Conservation (phyloP, 768 basidiomycete species). For the Phaeotremella skinneri region DNA sequence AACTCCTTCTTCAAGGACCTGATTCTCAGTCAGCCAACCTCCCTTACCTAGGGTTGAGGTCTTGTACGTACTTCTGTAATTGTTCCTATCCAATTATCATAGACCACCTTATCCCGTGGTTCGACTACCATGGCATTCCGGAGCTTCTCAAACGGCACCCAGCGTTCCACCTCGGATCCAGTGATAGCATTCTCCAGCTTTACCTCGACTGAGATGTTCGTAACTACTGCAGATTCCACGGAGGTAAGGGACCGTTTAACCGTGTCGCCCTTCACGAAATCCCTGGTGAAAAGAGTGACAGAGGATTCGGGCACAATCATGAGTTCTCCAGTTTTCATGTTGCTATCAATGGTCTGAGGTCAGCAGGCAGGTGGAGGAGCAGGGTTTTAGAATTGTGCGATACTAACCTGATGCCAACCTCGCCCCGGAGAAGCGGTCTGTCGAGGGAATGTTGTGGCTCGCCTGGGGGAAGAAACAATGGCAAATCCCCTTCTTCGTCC, state of each 20-base stretch:
- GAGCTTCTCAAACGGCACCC: constrained; percentile 64
- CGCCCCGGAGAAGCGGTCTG: constrained; percentile 70
- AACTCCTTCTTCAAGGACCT: too few species aligned
- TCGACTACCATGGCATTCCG: constrained; percentile 61
- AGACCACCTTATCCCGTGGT: constrained; percentile 71
- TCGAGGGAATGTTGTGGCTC: constrained; percentile 61
- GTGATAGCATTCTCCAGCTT: constrained; percentile 73
- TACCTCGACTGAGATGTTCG: constrained; percentile 63
- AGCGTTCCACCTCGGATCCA: constrained; percentile 61
- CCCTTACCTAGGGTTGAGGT: too few species aligned
- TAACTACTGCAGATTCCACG: constrained; percentile 71
- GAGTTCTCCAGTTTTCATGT: constrained; percentile 59
- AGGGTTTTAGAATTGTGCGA: neutral
- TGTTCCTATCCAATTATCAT: constrained; percentile 86
- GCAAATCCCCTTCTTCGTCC: constrained; percentile 70
- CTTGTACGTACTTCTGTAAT: constrained; percentile 73
- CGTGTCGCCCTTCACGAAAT: constrained; percentile 72
- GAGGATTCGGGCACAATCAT: constrained; percentile 71
- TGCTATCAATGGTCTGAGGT: constrained; percentile 6
- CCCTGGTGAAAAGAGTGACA: constrained; percentile 70
- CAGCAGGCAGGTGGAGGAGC: neutral
- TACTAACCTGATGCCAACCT: constrained; percentile 70
- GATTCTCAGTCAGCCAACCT: too few species aligned
- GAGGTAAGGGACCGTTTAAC: constrained; percentile 77
- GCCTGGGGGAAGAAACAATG: constrained; percentile 17